Conservation (phyloP, 2,329 filamentous ascomycete species). For the Cladosporium sp. region DNA sequence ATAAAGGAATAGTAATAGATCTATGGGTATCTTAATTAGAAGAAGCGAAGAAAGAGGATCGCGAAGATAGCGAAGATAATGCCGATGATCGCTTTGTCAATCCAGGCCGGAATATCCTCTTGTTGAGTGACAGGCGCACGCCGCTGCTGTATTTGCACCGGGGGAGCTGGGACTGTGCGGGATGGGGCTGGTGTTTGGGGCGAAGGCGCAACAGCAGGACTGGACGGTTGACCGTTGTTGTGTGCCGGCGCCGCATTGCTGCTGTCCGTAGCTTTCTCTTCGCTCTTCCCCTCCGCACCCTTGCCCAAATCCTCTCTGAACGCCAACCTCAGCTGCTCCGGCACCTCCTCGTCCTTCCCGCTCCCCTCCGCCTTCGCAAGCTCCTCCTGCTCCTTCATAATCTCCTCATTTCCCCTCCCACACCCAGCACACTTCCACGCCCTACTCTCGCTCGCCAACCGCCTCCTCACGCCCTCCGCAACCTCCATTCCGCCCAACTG, state of each 20-base stretch:
- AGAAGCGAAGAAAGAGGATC: slow-evolving; percentile 47
- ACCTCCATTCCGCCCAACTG: slow-evolving; percentile 88
- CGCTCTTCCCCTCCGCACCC: slow-evolving; percentile 22
- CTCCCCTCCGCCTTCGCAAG: slow-evolving; percentile 37
- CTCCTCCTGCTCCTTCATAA: slow-evolving; percentile 65
- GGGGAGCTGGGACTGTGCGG: slow-evolving; percentile 11
- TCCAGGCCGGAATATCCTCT: slow-evolving; percentile 61
- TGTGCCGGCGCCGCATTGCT: slow-evolving; percentile 12
- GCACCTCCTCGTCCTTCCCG: slow-evolving; percentile 41
- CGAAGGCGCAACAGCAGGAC: neutral
- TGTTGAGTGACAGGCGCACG: slow-evolving; percentile 21
- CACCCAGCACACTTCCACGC: slow-evolving; percentile 66
- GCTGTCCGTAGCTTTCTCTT: slow-evolving; percentile 9
- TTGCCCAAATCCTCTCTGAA: slow-evolving; percentile 66
- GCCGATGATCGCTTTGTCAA: slow-evolving; percentile 73
- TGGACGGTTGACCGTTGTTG: neutral
- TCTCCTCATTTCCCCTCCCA: slow-evolving; percentile 63
- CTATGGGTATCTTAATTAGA: neutral
- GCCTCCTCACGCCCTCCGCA: slow-evolving; percentile 57
- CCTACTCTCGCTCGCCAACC: slow-evolving; percentile 61
- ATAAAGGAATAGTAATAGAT: neutral
- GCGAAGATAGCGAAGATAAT: slow-evolving; percentile 64
- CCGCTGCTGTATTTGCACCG: slow-evolving; percentile 14
- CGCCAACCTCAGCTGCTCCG: slow-evolving; percentile 56
- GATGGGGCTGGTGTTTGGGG: slow-evolving; percentile 4